Evolutionary conservation across 495 filamentous ascomycete species (phyloP).

Genomic region (Lophiostoma macrostomum): DNA sequence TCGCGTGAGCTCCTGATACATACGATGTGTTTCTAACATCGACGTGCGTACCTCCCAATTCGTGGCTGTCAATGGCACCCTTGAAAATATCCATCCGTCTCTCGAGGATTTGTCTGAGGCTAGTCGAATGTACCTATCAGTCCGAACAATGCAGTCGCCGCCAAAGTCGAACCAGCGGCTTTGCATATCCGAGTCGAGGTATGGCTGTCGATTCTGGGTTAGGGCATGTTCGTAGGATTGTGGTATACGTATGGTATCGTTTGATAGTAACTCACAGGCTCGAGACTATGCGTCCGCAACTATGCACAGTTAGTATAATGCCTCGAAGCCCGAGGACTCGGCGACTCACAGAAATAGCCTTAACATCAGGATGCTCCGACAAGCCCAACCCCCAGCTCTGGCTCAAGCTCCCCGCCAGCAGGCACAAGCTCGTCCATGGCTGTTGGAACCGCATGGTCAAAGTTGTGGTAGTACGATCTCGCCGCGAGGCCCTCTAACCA

Average conservation of each 20-base stretch:
- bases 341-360: constrained; percentile 53
- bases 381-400: constrained; percentile 15
- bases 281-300: constrained; percentile 75
- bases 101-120: constrained; percentile 87
- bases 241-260: not conserved
- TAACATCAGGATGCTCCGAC: constrained; percentile 46
- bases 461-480: not conserved
- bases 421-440: constrained; percentile 31
- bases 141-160: constrained; percentile 87
- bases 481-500: not conserved
- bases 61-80: constrained; percentile 91
- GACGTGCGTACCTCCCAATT: constrained; percentile 80
- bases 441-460: constrained; percentile 28
- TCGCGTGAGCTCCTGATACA: constrained; percentile 20
- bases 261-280: constrained; percentile 29
- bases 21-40: not conserved
- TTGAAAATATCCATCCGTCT: constrained; percentile 87
- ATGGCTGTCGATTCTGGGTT: constrained; percentile 60
- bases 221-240: not conserved
- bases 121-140: constrained; percentile 93
- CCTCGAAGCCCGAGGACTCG: not conserved
- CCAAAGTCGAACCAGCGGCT: constrained; percentile 99
- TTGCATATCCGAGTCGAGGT: constrained; percentile 96
- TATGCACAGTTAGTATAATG: constrained; percentile 38
- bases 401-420: constrained; percentile 33